Evolutionary conservation across 768 basidiomycete species (phyloP), one percentile per base, ranked within the genome.

Genomic region (Sporobolomyces phaffii): DNA sequence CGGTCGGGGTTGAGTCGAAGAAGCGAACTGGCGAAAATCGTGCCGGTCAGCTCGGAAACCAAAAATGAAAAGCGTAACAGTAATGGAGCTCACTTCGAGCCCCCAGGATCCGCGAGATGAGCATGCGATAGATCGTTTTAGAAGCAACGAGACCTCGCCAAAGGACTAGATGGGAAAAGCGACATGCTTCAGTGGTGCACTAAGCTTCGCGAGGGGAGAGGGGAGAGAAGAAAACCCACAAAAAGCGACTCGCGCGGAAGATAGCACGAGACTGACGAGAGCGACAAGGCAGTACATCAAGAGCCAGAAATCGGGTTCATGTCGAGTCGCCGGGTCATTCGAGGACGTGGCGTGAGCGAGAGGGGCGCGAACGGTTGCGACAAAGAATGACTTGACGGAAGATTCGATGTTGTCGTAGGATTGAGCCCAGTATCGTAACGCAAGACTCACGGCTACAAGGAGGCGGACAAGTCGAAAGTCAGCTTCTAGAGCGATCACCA

Each of bases 61-160:
- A 52, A 33, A 18, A 17, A 7, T 40, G 53, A 22, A 38, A 24
- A 26, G n/a, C n/a, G n/a, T n/a, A n/a, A n/a, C n/a, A n/a, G n/a
- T n/a, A n/a, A n/a, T n/a, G n/a, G n/a, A n/a, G n/a, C 57, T 44
- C 47, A 60, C 66, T 62, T 1, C 59, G 68, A 0, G 80, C 79
- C 0, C 76, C 76, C 1, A 81, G 73, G 34, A 80, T 76, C 28
- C 74, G 60, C 26, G 68, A 68, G 34, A 80, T 64, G 14, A 80
- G 70, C 31, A 68, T 45, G 2, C 65, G 58, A 65, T 80, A 81
- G 51, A 80, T 58, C 0, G 45, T 36, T 18, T 40, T 33, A 13
- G 63, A 65, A 1, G 74, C 74, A 0, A 53, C 31, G 5, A 72
- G 43, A 5, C 73, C 73, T 18, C 69, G 56, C 41, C 54, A 69